Conservation (phyloP, 2,329 filamentous ascomycete species). For the Phaeosphaeriaceae sp. region DNA sequence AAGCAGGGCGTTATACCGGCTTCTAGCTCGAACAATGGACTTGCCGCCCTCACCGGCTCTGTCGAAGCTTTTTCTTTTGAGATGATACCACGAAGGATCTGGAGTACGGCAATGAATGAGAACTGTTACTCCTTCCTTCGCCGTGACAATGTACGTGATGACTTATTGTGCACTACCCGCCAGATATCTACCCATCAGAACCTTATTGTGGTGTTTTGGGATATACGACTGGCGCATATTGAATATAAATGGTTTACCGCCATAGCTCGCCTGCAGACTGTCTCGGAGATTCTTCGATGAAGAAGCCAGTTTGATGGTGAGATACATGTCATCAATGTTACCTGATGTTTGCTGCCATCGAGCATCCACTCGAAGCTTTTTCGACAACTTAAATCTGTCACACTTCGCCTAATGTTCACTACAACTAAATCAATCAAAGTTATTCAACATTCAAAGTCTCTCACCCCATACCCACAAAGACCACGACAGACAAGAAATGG, state of each 20-base stretch:
- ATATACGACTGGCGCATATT: conserved; percentile 94
- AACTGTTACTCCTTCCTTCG: conserved; percentile 36
- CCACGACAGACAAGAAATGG: no score
- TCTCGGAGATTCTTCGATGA: conserved; percentile 68
- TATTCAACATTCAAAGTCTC: no score
- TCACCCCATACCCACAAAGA: neutral
- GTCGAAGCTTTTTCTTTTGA: conserved; percentile 41
- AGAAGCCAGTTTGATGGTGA: conserved; percentile 85
- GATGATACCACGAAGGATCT: conserved; percentile 39
- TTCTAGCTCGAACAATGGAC: conserved; percentile 48
- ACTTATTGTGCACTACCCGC: conserved; percentile 57
- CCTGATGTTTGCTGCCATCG: no score
- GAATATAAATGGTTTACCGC: conserved; percentile 63
- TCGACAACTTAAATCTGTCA: no score
- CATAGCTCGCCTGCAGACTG: conserved; percentile 82
- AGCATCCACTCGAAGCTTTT: no score
- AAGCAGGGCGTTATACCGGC: conserved; percentile 48
- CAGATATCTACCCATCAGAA: conserved; percentile 88
- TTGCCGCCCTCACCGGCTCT: conserved; percentile 42
- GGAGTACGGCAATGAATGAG: conserved; percentile 32
- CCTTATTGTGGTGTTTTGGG: conserved; percentile 75
- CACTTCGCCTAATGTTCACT: no score
- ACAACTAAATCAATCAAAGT: no score
- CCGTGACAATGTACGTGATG: conserved; percentile 26
- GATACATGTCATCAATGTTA: conserved; percentile 62